Conservation (phyloP, 1,139 yeast species). For the Candida buenavistaensis region DNA sequence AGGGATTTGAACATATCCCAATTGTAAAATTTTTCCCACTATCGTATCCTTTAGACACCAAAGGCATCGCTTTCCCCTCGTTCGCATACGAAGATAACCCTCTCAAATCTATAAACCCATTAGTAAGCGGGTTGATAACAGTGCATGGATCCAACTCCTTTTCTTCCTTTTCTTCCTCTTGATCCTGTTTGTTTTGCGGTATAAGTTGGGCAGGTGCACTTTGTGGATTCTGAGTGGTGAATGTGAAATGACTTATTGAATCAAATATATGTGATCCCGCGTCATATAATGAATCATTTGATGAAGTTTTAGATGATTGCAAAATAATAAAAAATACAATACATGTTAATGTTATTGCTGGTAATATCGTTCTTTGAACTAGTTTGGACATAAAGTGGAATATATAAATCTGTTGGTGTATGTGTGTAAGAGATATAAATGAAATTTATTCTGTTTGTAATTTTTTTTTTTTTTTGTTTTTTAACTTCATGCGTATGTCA, state of each 20-base stretch:
- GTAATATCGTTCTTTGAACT: constrained; percentile 13
- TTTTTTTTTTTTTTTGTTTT: too few relatives aligned
- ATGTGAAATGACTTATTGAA: constrained; percentile 20
- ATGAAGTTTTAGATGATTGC: constrained; percentile 8
- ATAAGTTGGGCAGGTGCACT: too few relatives aligned
- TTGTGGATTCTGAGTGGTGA: too few relatives aligned
- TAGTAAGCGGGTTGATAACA: constrained; percentile 49
- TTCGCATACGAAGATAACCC: constrained; percentile 45
- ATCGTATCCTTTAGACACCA: constrained; percentile 73
- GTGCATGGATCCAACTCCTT: constrained; percentile 51
- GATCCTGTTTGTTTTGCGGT: too few relatives aligned
- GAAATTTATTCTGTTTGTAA: too few relatives aligned
- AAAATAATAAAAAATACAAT: constrained; percentile 11
- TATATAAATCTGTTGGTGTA: too few relatives aligned
- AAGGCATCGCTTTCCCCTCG: constrained; percentile 50
- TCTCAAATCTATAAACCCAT: constrained; percentile 57
- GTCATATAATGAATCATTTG: constrained; percentile 10
- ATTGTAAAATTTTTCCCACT: constrained; percentile 73
- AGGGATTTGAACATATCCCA: constrained; percentile 74
- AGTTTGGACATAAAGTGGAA: constrained; percentile 15
- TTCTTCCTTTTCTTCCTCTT: constrained; percentile 8
- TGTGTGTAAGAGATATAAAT: too few relatives aligned
- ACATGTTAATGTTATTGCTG: constrained; percentile 9
- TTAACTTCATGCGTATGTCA: too few relatives aligned
- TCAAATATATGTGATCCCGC: constrained; percentile 20